Conservation (phyloP, 306 rosid genomes). For the Inga leiocalycina region DNA sequence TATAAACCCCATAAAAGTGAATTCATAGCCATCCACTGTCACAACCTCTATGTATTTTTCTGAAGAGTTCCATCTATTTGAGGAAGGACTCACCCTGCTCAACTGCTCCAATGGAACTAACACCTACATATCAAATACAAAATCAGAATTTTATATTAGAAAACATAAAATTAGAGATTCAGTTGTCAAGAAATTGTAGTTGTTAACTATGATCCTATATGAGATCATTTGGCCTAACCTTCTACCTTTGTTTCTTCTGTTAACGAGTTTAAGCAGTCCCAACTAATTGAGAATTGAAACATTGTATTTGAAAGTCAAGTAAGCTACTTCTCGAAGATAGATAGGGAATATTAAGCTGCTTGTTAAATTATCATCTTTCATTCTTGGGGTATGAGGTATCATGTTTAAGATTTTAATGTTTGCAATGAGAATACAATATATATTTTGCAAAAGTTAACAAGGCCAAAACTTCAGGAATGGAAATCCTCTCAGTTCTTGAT, state of each 20-base stretch:
- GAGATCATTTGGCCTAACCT: neutral
- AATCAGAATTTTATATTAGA: slow-evolving; percentile 16
- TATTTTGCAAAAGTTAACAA: neutral
- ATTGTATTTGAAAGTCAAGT: neutral
- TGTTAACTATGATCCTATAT: neutral
- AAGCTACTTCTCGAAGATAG: neutral
- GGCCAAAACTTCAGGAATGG: neutral
- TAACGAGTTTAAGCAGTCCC: neutral
- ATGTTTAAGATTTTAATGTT: neutral
- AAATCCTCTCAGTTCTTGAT: neutral
- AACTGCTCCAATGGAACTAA: slow-evolving; percentile 57
- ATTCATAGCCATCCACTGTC: slow-evolving; percentile 70
- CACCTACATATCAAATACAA: slow-evolving; percentile 44
- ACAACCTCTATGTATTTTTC: slow-evolving; percentile 55
- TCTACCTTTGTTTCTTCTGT: neutral
- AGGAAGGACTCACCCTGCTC: slow-evolving; percentile 48
- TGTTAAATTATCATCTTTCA: neutral
- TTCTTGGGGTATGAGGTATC: neutral
- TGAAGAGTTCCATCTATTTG: slow-evolving; percentile 57
- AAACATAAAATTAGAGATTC: slow-evolving; percentile 2
- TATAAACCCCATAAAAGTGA: slow-evolving; percentile 77
- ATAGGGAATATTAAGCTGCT: neutral
- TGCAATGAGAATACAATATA: neutral
- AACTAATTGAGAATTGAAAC: neutral
- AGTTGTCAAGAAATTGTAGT: neutral